These are phyloP conservation scores for Chrysoporthe deuterocubensis DNA, from an alignment of 2,329 filamentous ascomycete species.

Conservation along the genomic window DNA sequence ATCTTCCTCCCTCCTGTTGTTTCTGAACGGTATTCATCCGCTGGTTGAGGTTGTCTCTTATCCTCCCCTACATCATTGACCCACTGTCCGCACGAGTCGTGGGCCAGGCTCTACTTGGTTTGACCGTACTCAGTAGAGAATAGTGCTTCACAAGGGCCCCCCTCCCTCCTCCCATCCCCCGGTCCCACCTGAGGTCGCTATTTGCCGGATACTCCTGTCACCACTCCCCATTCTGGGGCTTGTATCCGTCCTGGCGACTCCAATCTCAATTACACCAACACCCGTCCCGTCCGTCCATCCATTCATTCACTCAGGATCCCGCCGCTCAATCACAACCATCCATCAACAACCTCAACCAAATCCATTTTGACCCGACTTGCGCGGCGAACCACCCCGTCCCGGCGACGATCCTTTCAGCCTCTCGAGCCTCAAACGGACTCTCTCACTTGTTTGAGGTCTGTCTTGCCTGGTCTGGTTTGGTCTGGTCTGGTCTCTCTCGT, in stretches of 20 bases:
- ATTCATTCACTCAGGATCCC: not conserved
- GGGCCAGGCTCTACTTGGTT: not conserved
- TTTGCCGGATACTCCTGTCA: constrained; percentile 5
- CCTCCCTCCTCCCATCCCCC: not conserved
- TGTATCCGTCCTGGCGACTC: not conserved
- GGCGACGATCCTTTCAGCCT: constrained; percentile 4
- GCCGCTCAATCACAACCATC: not conserved
- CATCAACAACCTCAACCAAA: not conserved
- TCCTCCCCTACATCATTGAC: not conserved
- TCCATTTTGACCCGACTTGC: not conserved
- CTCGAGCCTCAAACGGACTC: not conserved
- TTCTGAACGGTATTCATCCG: too few species aligned
- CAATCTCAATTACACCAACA: constrained; percentile 10
- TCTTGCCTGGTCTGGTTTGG: constrained; percentile 4
- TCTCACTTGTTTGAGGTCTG: constrained; percentile 7
- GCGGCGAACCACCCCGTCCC: constrained; percentile 1
- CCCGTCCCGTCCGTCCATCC: not conserved
- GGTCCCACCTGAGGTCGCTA: constrained; percentile 1
- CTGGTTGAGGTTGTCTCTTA: not conserved
- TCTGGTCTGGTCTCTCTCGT: constrained; percentile 4
- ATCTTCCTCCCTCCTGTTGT: not conserved
- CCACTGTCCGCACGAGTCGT: not conserved
- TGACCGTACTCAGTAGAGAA: not conserved
- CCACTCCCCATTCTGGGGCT: not conserved
- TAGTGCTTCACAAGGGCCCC: not conserved